phyloP scores from a whole-genome alignment of 805 yeast genomes.

The Teunomyces lycoperdinae region DNA sequence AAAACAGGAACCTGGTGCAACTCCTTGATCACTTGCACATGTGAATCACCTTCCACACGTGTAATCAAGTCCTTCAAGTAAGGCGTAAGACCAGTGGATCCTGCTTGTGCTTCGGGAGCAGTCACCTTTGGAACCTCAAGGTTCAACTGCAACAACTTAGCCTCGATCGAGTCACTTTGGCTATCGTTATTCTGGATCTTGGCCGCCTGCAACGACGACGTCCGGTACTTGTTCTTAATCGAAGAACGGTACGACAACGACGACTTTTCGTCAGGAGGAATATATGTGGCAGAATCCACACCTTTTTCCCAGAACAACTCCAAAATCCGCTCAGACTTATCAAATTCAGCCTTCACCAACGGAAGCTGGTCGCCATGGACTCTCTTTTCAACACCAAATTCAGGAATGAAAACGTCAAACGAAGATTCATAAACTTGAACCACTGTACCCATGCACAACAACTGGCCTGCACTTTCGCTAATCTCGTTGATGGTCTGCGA shows the following conservation, averaged over 20 bases:
- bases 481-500: slow-evolving; percentile 81
- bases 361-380: slow-evolving; percentile 98
- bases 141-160: slow-evolving; percentile 49
- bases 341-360: slow-evolving; percentile 86
- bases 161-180: slow-evolving; percentile 33
- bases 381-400: slow-evolving; percentile 90
- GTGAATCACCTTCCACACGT: slow-evolving; percentile 56
- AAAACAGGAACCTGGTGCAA: slow-evolving; percentile 78
- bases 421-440: slow-evolving; percentile 94
- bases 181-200: slow-evolving; percentile 44
- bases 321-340: slow-evolving; percentile 59
- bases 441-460: slow-evolving; percentile 81
- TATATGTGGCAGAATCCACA: slow-evolving; percentile 85
- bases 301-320: slow-evolving; percentile 92
- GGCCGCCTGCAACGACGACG: slow-evolving; percentile 72
- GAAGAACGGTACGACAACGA: slow-evolving; percentile 74
- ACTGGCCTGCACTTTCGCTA: slow-evolving; percentile 71
- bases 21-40: slow-evolving; percentile 79
- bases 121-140: slow-evolving; percentile 46
- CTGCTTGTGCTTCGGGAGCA: slow-evolving; percentile 16
- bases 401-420: slow-evolving; percentile 89
- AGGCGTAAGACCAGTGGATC: slow-evolving; percentile 40
- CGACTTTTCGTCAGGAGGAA: slow-evolving; percentile 86
- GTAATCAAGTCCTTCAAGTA: slow-evolving; percentile 58
- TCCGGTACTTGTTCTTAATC: slow-evolving; percentile 72